A percentile compares a stretch with the other conserved stretches of the same genome.
phyloP scores from a whole-genome alignment of 768 basidiomycete genomes.

The Tremella yokohamensis region DNA sequence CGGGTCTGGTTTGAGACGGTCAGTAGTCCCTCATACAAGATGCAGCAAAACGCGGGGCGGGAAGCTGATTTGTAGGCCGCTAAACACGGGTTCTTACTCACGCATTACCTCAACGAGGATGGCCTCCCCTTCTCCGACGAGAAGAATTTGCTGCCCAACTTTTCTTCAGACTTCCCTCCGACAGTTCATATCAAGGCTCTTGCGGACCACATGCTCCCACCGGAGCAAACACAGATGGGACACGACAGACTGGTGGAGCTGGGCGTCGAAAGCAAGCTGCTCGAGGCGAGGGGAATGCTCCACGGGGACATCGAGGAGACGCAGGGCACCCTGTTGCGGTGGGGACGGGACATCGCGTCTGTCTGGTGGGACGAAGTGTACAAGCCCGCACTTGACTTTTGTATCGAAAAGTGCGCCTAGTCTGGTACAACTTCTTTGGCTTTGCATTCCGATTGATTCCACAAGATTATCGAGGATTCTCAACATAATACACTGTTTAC shows the following conservation, averaged over 20 bases:
- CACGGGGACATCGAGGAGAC: slow-evolving; percentile 5
- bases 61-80: neutral
- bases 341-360: neutral
- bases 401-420: slow-evolving; percentile 3
- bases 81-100: too few relatives aligned
- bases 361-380: slow-evolving; percentile 4
- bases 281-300: slow-evolving; percentile 2
- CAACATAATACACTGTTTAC: too few relatives aligned
- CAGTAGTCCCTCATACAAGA: neutral
- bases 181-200: slow-evolving; percentile 8
- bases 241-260: slow-evolving; percentile 6
- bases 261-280: slow-evolving; percentile 5
- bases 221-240: neutral
- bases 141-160: neutral
- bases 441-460: too few relatives aligned
- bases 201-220: neutral
- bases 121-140: neutral
- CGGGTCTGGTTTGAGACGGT: neutral
- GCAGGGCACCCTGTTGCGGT: neutral
- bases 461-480: too few relatives aligned
- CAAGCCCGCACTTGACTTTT: slow-evolving; percentile 4
- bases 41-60: neutral
- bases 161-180: slow-evolving; percentile 1
- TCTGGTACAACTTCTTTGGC: too few relatives aligned
- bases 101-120: neutral